Evolutionary conservation across 108 stramenopile genomes (phyloP).

Genomic region (Skeletonema potamos): DNA sequence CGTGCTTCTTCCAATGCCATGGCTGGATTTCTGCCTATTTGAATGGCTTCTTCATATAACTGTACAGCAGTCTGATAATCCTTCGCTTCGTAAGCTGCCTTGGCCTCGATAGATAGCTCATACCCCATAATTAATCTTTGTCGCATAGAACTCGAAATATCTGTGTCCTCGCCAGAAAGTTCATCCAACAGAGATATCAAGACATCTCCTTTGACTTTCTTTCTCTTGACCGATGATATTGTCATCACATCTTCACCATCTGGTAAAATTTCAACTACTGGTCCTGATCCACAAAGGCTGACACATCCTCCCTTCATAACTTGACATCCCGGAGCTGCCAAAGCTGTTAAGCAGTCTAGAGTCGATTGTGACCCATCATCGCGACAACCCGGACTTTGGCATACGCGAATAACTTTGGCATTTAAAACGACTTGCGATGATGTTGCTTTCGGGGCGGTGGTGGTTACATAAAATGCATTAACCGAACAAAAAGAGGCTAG

Average conservation of each 20-base stretch:
- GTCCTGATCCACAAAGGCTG: conserved; percentile 54
- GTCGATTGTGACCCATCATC: conserved; percentile 36
- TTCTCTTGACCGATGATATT: conserved; percentile 18
- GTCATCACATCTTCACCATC: conserved; percentile 9
- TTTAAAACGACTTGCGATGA: background rate
- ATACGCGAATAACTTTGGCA: conserved; percentile 25
- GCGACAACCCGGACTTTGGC: conserved; percentile 30
- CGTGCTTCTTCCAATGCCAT: conserved; percentile 42
- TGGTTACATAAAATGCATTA: background rate
- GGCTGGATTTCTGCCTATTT: conserved; percentile 41
- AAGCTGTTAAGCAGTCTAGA: conserved; percentile 30
- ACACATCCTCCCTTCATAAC: conserved; percentile 47
- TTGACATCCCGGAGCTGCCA: conserved; percentile 37
- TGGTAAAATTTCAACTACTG: conserved; percentile 37
- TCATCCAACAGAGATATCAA: conserved; percentile 32
- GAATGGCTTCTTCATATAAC: conserved; percentile 42
- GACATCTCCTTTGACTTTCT: conserved; percentile 27
- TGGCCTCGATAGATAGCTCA: conserved; percentile 24
- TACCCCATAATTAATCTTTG: conserved; percentile 30
- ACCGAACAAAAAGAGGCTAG: background rate
- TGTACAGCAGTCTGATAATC: conserved; percentile 25
- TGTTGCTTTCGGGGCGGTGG: background rate
- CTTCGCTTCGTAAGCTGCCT: conserved; percentile 17
- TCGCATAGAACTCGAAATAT: conserved; percentile 10
- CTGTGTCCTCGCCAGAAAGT: background rate